phyloP scores from a whole-genome alignment of 2,329 filamentous ascomycete genomes.

The Teratosphaeria zuluensis region DNA sequence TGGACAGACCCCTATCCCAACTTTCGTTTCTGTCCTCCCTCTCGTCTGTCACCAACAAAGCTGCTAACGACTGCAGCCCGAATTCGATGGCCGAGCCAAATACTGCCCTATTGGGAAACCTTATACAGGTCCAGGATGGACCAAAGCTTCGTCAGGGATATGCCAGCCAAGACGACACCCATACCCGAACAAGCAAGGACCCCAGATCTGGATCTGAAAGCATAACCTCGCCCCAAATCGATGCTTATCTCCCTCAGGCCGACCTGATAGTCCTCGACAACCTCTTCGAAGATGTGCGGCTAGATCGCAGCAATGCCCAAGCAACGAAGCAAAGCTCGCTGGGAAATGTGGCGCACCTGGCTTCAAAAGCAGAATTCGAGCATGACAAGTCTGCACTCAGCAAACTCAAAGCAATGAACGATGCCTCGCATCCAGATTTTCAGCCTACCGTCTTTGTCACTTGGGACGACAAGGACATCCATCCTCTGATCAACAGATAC shows the following conservation, averaged over 20 bases:
- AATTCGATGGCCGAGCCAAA: background rate
- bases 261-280: slow-evolving; percentile 1
- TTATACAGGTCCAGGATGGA: background rate
- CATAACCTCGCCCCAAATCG: background rate
- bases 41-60: background rate
- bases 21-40: background rate
- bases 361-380: background rate
- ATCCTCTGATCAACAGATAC: slow-evolving; percentile 35
- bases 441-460: slow-evolving; percentile 47
- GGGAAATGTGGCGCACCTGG: background rate
- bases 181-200: background rate
- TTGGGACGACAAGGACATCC: slow-evolving; percentile 41
- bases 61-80: no score
- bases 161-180: background rate
- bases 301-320: background rate
- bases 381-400: background rate
- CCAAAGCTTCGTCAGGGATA: background rate
- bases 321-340: background rate
- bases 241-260: background rate
- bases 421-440: slow-evolving; percentile 25
- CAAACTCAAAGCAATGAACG: background rate
- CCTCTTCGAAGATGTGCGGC: background rate
- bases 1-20: background rate
- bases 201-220: background rate
- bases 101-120: background rate